phyloP scores from a whole-genome alignment of 495 filamentous ascomycete genomes.

The Talaromyces stipitatus region DNA sequence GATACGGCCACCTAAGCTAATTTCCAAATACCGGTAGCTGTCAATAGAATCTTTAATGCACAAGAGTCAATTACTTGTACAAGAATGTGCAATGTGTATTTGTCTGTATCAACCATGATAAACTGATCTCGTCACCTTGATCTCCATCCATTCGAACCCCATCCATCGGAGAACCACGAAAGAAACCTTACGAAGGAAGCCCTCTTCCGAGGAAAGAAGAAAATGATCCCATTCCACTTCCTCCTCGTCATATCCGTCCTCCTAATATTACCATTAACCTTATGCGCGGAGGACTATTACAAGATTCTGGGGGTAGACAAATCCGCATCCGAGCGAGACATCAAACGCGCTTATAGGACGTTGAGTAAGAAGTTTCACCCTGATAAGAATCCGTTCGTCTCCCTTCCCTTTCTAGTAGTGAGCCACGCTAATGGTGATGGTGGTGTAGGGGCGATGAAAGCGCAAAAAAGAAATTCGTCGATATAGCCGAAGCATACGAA shows the following conservation, averaged over 20 bases:
- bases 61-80: not conserved
- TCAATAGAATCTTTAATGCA: not conserved
- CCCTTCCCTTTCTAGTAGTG: slow-evolving; percentile 1
- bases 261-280: slow-evolving; percentile 39
- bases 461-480: slow-evolving; percentile 88
- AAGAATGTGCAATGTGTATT: not conserved
- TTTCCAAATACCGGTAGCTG: not conserved
- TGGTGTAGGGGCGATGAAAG: slow-evolving; percentile 54
- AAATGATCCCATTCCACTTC: slow-evolving; percentile 18
- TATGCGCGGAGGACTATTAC: slow-evolving; percentile 81
- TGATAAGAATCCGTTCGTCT: slow-evolving; percentile 92
- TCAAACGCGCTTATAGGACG: slow-evolving; percentile 91
- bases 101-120: not conserved
- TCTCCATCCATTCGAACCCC: not conserved
- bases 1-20: slow-evolving; percentile 7
- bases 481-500: slow-evolving; percentile 94
- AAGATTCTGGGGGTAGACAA: slow-evolving; percentile 81
- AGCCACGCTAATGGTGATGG: no score
- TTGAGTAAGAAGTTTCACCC: slow-evolving; percentile 96
- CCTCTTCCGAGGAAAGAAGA: not conserved
- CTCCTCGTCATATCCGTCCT: slow-evolving; percentile 20
- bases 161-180: not conserved
- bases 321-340: slow-evolving; percentile 76
- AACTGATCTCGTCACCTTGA: not conserved
- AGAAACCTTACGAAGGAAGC: not conserved